Evolutionary conservation across 2,329 filamentous ascomycete species (phyloP), one percentile per base, ranked within the genome.

Genomic region (Kalaharituber pfeilii): DNA sequence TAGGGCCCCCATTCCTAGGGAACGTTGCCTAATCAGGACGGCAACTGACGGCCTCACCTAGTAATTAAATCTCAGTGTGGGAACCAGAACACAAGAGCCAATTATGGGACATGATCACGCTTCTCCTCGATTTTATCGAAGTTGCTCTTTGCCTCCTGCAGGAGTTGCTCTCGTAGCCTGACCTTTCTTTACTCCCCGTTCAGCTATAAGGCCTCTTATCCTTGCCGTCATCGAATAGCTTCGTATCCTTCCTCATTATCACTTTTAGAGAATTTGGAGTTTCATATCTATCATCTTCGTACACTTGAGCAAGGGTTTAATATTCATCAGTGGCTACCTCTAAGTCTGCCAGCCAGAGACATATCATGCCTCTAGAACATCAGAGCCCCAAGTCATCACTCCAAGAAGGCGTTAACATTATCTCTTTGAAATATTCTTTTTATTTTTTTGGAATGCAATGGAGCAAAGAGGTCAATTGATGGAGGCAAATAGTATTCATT

Each of bases 341-440:
- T 52, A 60, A 26, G 47, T 62, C 60, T 8, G 56, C 59, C 15
- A 62, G 54, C 62, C 60, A 63, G 11, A 57, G 53, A 53, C 57
- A 55, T 9, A 63, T 51, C 60, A 62, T 61, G 5, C 62, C 62
- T 18, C 58, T 52, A 25, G 63, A 49, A 26, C 57, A 50, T 61
- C 60, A 60, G 26, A 64, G n/a, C 5, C 53, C 52, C 1, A 33
- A 36, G 56, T 62, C 56, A 56, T 62, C 59, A 30, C 58, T 51
- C 58, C 57, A 64, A 18, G 62, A 59, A 15, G 62, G 60, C 5
- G 59, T 55, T 50, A 62, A 49, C 51, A 60, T 62, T 24, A 63
- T 25, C 39, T 55, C 50, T 27, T 60, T 56, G n/a, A 64, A 26
- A 33, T 57, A 54, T 15, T 59, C 57, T 29, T 53, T n/a, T 59